Percentiles rank a stretch among this genome's conserved stretches.
Conservation (phyloP, 768 basidiomycete species). For the Tricholoma flavovirens region DNA sequence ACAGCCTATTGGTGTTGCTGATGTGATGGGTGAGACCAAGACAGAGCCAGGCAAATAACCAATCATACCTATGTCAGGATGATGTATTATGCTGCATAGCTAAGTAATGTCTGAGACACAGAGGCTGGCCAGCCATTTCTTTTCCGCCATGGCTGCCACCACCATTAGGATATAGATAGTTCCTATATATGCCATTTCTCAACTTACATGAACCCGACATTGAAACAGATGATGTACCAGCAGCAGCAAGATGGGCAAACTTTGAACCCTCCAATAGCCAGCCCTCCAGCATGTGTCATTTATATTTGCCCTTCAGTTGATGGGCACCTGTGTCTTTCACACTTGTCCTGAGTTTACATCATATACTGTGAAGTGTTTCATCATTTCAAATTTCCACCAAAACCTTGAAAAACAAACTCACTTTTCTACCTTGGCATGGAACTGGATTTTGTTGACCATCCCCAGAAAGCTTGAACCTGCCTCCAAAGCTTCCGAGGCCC, state of each 20-base stretch:
- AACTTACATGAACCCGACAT: background rate
- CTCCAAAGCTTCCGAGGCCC: background rate
- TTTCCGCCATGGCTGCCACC: background rate
- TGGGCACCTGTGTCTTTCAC: background rate
- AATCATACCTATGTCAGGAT: background rate
- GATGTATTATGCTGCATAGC: background rate
- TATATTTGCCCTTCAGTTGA: background rate
- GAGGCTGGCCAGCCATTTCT: background rate
- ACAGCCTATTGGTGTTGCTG: background rate
- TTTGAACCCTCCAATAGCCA: background rate
- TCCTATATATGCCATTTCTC: background rate
- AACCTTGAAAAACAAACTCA: background rate
- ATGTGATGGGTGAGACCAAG: no score
- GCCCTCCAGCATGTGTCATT: background rate
- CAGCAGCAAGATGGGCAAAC: background rate
- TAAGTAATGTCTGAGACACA: background rate
- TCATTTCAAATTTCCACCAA: background rate
- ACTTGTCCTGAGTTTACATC: background rate
- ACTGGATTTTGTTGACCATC: background rate
- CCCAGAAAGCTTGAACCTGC: background rate
- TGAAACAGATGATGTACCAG: background rate
- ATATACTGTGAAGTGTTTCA: background rate
- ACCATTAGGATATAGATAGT: background rate
- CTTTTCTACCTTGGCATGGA: background rate
- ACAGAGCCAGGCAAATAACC: no score